These are phyloP conservation scores for Lepiota venenata DNA, from an alignment of 768 basidiomycete species.

Conservation along the genomic window DNA sequence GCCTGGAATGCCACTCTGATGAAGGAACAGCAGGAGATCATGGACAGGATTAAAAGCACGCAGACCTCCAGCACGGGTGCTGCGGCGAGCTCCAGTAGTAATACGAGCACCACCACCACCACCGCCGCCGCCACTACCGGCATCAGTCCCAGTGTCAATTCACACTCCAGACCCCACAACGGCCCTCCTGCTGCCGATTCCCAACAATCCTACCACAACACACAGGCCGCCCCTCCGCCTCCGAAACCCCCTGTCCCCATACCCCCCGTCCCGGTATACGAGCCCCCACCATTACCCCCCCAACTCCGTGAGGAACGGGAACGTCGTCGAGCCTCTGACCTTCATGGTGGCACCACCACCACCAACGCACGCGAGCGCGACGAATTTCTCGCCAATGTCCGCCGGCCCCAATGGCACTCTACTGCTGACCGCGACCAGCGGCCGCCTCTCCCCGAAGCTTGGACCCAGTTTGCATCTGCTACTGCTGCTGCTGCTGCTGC, in stretches of 20 bases:
- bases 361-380: slow-evolving; percentile 10
- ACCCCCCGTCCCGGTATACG: neutral
- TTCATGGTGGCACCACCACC: slow-evolving; percentile 1
- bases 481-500: neutral
- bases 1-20: slow-evolving; percentile 27
- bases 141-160: neutral
- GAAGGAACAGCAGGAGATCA: slow-evolving; percentile 39
- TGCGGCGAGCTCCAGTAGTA: too few relatives aligned
- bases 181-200: neutral
- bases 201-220: neutral
- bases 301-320: slow-evolving; percentile 10
- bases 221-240: neutral
- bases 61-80: too few relatives aligned
- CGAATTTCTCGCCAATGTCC: neutral
- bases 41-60: slow-evolving; percentile 42
- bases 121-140: slow-evolving; percentile 6
- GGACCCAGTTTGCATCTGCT: neutral
- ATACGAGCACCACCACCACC: slow-evolving; percentile 9
- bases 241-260: slow-evolving; percentile 1
- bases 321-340: slow-evolving; percentile 5
- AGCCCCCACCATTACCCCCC: slow-evolving; percentile 5
- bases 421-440: slow-evolving; percentile 3
- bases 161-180: neutral
- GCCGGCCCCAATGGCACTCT: neutral
- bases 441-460: neutral